Conservation (phyloP, 2,329 filamentous ascomycete genomes). For the Curvularia sp. region DNA sequence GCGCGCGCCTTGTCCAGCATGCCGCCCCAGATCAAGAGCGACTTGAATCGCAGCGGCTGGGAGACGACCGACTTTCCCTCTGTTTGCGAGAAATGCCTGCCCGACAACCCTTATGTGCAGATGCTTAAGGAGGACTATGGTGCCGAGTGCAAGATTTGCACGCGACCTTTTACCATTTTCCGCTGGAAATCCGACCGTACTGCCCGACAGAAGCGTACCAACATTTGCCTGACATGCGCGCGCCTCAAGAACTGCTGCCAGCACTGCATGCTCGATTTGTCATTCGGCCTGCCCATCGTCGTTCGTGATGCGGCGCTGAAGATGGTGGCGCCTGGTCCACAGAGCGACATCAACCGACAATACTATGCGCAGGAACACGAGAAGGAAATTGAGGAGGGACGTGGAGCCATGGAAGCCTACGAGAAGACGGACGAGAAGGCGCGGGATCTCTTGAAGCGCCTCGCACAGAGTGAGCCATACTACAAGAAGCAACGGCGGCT, state of each 20-base stretch:
- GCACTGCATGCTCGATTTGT: constrained; percentile 97
- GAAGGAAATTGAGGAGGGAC: constrained; percentile 90
- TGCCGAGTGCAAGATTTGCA: constrained; percentile 76
- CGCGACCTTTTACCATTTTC: constrained; percentile 93
- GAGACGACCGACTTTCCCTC: constrained; percentile 91
- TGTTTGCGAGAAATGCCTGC: constrained; percentile 89
- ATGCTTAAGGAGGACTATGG: constrained; percentile 98
- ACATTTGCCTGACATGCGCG: constrained; percentile 95
- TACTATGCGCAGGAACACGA: constrained; percentile 99
- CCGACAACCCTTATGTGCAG: constrained; percentile 96
- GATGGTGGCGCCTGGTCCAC: constrained; percentile 93
- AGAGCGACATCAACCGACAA: constrained; percentile 92
- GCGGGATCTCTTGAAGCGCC: constrained; percentile 79
- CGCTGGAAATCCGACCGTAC: constrained; percentile 93
- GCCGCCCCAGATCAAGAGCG: constrained; percentile 93
- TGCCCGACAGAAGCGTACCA: constrained; percentile 88
- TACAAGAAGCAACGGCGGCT: constrained; percentile 85
- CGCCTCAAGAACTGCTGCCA: constrained; percentile 99
- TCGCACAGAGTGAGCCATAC: constrained; percentile 94
- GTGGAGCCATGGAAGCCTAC: constrained; percentile 81
- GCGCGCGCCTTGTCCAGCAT: constrained; percentile 54
- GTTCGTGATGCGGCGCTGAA: constrained; percentile 96
- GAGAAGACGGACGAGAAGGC: constrained; percentile 98
- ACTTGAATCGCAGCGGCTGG: constrained; percentile 94
- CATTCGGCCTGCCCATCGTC: constrained; percentile 92